Conservation (phyloP, 495 filamentous ascomycete species). For the Terfezia claveryi region DNA sequence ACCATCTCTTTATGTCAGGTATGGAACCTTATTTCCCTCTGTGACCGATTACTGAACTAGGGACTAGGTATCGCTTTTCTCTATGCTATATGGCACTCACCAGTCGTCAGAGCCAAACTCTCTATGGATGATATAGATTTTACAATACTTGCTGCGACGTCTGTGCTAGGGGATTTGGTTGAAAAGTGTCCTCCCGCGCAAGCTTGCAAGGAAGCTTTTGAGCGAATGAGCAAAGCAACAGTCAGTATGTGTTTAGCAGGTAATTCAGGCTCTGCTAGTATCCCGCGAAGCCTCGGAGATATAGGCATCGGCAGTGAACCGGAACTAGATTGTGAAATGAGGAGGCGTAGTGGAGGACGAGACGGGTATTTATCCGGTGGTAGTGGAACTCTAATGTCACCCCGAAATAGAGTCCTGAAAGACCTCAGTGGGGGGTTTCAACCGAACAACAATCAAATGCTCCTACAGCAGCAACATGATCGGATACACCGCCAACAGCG, state of each 20-base stretch:
- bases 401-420: neutral
- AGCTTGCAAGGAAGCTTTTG: constrained; percentile 81
- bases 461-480: constrained; percentile 10
- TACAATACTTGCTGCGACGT: constrained; percentile 82
- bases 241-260: constrained; percentile 45
- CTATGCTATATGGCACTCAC: constrained; percentile 93
- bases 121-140: constrained; percentile 91
- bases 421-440: neutral
- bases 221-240: constrained; percentile 84
- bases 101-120: constrained; percentile 63
- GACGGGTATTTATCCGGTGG: neutral
- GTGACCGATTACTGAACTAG: constrained; percentile 1
- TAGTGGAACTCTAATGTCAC: neutral
- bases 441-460: neutral
- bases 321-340: neutral
- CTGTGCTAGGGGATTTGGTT: constrained; percentile 54
- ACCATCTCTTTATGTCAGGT: constrained; percentile 94
- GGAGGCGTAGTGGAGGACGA: neutral
- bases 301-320: neutral
- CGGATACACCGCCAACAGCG: constrained; percentile 18
- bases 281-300: neutral
- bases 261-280: constrained; percentile 6
- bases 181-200: constrained; percentile 62
- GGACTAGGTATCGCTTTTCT: constrained; percentile 65
- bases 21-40: constrained; percentile 7